Evolutionary conservation across 805 yeast species (phyloP).

Genomic region (Jamesozyma gamospora): DNA sequence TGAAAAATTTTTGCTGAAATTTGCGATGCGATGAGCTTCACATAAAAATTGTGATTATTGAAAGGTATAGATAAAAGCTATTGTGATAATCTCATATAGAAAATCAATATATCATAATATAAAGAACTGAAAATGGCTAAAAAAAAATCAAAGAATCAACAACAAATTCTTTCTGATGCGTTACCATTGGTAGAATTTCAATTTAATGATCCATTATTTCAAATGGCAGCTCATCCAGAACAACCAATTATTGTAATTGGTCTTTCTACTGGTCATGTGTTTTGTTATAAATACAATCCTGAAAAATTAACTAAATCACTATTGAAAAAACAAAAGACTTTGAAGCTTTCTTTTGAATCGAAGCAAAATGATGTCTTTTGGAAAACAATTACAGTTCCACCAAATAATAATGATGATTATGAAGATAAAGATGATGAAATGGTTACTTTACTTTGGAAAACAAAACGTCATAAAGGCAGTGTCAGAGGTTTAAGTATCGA

Average conservation of each 20-base stretch:
- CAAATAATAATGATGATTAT: conserved; percentile 1
- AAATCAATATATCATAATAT: no score
- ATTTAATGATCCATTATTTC: conserved; percentile 57
- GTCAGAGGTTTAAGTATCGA: conserved; percentile 64
- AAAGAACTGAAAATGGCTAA: conserved; percentile 3
- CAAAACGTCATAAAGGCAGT: conserved; percentile 83
- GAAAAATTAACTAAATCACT: conserved; percentile 32
- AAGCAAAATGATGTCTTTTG: conserved; percentile 30
- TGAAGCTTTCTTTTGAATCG: conserved; percentile 13
- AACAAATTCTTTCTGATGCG: conserved; percentile 6
- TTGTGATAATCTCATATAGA: no score
- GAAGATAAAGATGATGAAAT: conserved; percentile 19
- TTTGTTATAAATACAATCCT: conserved; percentile 48
- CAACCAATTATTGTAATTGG: conserved; percentile 58
- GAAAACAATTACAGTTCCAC: conserved; percentile 25
- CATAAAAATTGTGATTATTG: no score
- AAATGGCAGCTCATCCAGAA: conserved; percentile 70
- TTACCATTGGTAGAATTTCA: conserved; percentile 31
- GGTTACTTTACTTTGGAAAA: conserved; percentile 54
- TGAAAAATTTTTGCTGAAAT: background rate
- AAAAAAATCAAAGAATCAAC: conserved; percentile 12
- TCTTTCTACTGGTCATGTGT: conserved; percentile 71
- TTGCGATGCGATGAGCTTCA: background rate
- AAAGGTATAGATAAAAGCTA: no score
- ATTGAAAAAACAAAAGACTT: conserved; percentile 6